phyloP scores from a whole-genome alignment of 441 rosid species.

The Syzygium malaccense region DNA sequence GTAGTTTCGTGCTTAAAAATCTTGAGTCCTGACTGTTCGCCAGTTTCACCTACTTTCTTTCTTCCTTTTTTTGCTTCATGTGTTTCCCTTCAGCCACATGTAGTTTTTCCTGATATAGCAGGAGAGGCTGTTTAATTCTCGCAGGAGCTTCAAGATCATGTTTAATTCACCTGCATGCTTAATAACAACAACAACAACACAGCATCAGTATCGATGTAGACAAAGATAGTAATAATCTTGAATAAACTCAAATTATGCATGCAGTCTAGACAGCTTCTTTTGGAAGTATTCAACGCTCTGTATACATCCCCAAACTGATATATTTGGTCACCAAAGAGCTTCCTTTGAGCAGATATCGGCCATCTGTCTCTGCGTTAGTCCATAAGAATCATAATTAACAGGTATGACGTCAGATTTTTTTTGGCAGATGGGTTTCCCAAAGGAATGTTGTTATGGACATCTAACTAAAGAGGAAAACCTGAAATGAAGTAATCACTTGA shows the following conservation, averaged over 20 bases:
- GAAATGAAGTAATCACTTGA: not conserved
- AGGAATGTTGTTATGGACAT: slow-evolving; percentile 4
- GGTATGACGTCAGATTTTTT: not conserved
- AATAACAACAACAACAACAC: not conserved
- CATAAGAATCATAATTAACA: not conserved
- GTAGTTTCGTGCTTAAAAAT: not conserved
- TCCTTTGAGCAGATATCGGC: slow-evolving; percentile 3
- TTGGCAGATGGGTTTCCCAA: not conserved
- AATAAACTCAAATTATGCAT: not conserved
- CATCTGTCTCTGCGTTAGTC: slow-evolving; percentile 3
- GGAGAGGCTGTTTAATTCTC: not conserved
- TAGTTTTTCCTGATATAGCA: not conserved
- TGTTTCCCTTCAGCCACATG: not conserved
- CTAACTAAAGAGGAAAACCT: slow-evolving; percentile 1
- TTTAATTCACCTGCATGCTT: not conserved
- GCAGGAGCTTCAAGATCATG: not conserved
- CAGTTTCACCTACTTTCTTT: slow-evolving; percentile 10
- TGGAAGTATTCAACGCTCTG: not conserved
- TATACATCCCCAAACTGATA: not conserved
- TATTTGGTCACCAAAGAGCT: slow-evolving; percentile 5
- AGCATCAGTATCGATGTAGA: not conserved
- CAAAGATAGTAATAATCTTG: not conserved
- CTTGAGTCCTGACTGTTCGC: slow-evolving; percentile 8
- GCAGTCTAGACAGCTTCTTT: not conserved
- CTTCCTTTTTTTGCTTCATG: not conserved